Conservation (phyloP, 129 eudicot genomes). For the Cynara cardunculus region DNA sequence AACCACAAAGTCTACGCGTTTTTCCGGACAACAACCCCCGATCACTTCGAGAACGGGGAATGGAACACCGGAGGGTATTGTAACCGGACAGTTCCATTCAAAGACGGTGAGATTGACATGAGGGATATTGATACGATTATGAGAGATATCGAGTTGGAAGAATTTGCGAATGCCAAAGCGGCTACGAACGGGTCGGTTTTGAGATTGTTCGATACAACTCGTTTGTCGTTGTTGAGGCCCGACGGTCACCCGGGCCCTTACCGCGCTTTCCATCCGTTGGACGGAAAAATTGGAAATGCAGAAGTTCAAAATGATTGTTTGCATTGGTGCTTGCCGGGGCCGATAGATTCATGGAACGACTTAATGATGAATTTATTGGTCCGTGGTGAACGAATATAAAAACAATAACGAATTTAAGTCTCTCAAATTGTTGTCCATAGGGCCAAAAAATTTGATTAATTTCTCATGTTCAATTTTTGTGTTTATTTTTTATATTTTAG, state of each 20-base stretch:
- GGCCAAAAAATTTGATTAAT: neutral
- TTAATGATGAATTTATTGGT: conserved; percentile 54
- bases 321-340: conserved; percentile 98
- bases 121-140: conserved; percentile 39
- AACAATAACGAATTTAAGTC: neutral
- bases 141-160: conserved; percentile 68
- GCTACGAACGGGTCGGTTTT: conserved; percentile 26
- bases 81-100: conserved; percentile 52
- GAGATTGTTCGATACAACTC: conserved; percentile 57
- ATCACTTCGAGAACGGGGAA: conserved; percentile 85
- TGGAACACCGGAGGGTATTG: conserved; percentile 81
- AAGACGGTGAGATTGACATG: conserved; percentile 45
- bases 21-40: conserved; percentile 64
- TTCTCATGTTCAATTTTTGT: neutral
- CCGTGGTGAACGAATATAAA: conserved; percentile 10
- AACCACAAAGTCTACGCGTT: conserved; percentile 36
- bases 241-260: conserved; percentile 92
- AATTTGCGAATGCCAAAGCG: conserved; percentile 26
- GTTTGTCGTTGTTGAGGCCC: conserved; percentile 68
- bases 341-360: conserved; percentile 85
- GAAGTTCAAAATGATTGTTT: conserved; percentile 72
- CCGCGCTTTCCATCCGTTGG: conserved; percentile 56
- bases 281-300: conserved; percentile 35
- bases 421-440: neutral
- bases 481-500: too few species aligned